Base-by-base conservation (phyloP, 345 rosid genomes). In the Rhodamnia argentea region DNA sequence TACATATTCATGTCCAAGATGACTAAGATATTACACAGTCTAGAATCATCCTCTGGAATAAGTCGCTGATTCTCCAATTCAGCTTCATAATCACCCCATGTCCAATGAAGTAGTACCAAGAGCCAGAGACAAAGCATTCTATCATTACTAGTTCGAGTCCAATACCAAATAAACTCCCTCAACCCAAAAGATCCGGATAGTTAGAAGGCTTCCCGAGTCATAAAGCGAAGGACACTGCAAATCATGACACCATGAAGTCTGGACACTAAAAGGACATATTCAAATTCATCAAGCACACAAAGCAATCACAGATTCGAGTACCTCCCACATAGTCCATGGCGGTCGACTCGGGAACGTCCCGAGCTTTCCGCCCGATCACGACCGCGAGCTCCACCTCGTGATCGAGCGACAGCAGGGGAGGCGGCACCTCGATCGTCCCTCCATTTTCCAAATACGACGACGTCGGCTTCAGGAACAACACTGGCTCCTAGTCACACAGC, bases 341-440 rank as follows among this genome's bases (percentile, higher is more conserved):
- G 55, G 92, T 83, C 20, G 91, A 82, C 87, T 94, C 93, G 1
- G 96, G 91, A 62, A 97, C 99, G 91, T 96, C 96, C 44, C 96
- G 94, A 57, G 98, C 99, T 88, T 92, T 96, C 51, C 91, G 83
- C 29, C 94, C 93, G 81, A 97, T 94, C 26, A 96, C 96, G 53
- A 97, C 96, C 44, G 98, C 98, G 57, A 97, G 96, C 92, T 97
- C 99, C 85, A 96, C 99, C 89, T 96, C 99, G 86, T 97, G 95
- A 91, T 96, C 90, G 85, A 96, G 94, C 85, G 98, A 94, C 82
- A 90, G 91, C 88, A 90, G 86, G 1, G 95, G 90, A 47, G 92
- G 96, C 26, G 99, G 99, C 88, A 97, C 90, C 94, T 94, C 94
- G 83, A 96, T 96, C 47, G 99, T 96, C 85, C 99, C 98, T 83